A percentile compares a stretch with the other conserved stretches of the same genome.
Conservation (phyloP, 495 filamentous ascomycete species). For the Tuber aestivum region DNA sequence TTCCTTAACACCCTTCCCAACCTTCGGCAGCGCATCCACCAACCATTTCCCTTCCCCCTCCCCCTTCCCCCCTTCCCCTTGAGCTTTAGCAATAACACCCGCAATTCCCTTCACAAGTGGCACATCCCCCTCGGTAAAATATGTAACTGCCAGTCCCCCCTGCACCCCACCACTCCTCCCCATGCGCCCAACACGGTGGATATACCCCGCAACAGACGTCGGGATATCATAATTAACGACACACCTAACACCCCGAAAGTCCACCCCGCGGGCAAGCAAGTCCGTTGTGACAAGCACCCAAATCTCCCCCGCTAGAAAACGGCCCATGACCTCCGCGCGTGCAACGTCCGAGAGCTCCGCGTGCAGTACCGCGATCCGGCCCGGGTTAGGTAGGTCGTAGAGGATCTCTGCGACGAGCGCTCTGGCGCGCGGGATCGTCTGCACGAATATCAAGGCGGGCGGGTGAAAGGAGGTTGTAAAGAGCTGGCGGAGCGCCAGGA, state of each 20-base stretch:
- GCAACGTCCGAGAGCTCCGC: slow-evolving; percentile 71
- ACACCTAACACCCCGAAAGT: slow-evolving; percentile 86
- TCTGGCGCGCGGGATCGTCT: slow-evolving; percentile 82
- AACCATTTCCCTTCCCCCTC: slow-evolving; percentile 76
- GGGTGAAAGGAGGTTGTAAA: slow-evolving; percentile 70
- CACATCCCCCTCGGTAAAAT: slow-evolving; percentile 92
- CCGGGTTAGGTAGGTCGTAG: slow-evolving; percentile 86
- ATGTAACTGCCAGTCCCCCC: slow-evolving; percentile 86
- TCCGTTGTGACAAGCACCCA: slow-evolving; percentile 97
- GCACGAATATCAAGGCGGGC: slow-evolving; percentile 89
- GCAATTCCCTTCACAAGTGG: slow-evolving; percentile 84
- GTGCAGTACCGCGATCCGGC: slow-evolving; percentile 86
- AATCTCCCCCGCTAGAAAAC: slow-evolving; percentile 84
- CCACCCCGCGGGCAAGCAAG: slow-evolving; percentile 79
- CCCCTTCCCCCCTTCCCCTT: slow-evolving; percentile 49
- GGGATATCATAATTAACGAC: slow-evolving; percentile 96
- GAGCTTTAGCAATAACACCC: slow-evolving; percentile 79
- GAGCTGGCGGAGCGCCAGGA: slow-evolving; percentile 83
- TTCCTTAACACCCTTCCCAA: slow-evolving; percentile 74
- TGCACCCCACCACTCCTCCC: slow-evolving; percentile 72
- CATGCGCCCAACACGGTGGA: slow-evolving; percentile 89
- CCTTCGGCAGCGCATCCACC: slow-evolving; percentile 74
- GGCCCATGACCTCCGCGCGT: slow-evolving; percentile 73
- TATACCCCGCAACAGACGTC: slow-evolving; percentile 68
- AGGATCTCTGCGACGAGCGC: slow-evolving; percentile 83